Conservation (phyloP, 1,284 basidiomycete genomes). For the Cerrena zonata region DNA sequence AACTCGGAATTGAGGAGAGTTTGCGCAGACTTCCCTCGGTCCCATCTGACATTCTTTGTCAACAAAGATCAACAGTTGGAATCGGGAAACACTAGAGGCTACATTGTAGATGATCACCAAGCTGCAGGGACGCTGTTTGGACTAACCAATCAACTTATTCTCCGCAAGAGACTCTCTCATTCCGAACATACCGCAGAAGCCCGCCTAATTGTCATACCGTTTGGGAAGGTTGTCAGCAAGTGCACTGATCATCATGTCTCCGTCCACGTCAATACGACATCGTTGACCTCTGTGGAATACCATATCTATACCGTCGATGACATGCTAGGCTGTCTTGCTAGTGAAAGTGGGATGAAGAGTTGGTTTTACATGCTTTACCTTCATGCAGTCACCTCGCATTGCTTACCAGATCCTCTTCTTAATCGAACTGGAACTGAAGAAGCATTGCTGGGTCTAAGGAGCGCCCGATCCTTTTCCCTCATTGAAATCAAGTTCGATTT, state of each 20-base stretch:
- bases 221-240: too few species aligned
- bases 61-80: conserved; percentile 23
- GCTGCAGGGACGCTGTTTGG: conserved; percentile 36
- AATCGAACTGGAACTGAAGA: conserved; percentile 43
- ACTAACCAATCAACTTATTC: conserved; percentile 35
- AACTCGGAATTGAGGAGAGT: background rate
- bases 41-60: conserved; percentile 33
- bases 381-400: conserved; percentile 40
- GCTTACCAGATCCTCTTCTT: conserved; percentile 41
- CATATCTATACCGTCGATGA: conserved; percentile 19
- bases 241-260: too few species aligned
- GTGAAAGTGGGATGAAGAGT: conserved; percentile 28
- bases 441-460: conserved; percentile 35
- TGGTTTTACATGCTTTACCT: conserved; percentile 38
- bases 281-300: background rate
- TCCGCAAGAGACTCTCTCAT: too few species aligned
- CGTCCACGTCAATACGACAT: background rate
- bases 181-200: too few species aligned
- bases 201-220: too few species aligned
- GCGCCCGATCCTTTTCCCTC: conserved; percentile 28
- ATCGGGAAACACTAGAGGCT: conserved; percentile 31
- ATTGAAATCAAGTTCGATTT: background rate
- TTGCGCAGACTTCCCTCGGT: conserved; percentile 28
- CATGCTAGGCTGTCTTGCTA: conserved; percentile 33
- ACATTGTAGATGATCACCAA: conserved; percentile 31